Evolutionary conservation across 345 rosid species (phyloP), one percentile per base, ranked within the genome.

Genomic region (Combretum micranthum): DNA sequence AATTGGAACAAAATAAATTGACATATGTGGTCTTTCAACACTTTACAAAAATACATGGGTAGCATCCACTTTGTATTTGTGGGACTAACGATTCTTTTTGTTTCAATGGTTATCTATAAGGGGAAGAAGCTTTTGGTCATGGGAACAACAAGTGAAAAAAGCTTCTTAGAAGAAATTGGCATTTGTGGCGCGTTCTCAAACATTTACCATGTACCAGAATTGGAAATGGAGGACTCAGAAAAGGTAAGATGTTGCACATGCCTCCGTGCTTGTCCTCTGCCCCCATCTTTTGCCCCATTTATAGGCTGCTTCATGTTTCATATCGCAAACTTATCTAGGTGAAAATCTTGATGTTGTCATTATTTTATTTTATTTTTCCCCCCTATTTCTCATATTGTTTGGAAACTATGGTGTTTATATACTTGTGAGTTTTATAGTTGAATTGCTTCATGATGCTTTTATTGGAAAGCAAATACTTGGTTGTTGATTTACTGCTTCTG

Each of bases 81-180:
- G 39, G 39, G 39, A 32, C 39, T 32, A 5, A 11, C 10, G 9
- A 7, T 32, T 32, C 9, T 25, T 15, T 23, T 49, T 0, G 2
- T 48, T 8, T 61, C 12, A 13, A 39, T 22, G 64, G 22, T 32
- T 45, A 47, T 61, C 58, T 64, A 1, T 71, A 77, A 93, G 94
- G 97, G 96, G 32, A 93, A 85, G 60, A 92, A 89, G 44, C 96
- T 93, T 72, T 67, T 93, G 22, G 97, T 93, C 63, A 70, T 92
- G 13, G 97, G 98, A 54, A 92, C 98, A 59, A 88, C 98, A 20
- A 92, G 98, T 70, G 87, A 92, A 69, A 74, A 85, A 47, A 70
- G 66, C 57, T 92, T 92, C 78, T 75, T 92, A 69, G 96, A 87
- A 53, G 82, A 91, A 16, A 61, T 93, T 60, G 91, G 91, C 25